Evolutionary conservation across 148 eudicot species (phyloP).

Genomic region (Mesembryanthemum crystallinum): DNA sequence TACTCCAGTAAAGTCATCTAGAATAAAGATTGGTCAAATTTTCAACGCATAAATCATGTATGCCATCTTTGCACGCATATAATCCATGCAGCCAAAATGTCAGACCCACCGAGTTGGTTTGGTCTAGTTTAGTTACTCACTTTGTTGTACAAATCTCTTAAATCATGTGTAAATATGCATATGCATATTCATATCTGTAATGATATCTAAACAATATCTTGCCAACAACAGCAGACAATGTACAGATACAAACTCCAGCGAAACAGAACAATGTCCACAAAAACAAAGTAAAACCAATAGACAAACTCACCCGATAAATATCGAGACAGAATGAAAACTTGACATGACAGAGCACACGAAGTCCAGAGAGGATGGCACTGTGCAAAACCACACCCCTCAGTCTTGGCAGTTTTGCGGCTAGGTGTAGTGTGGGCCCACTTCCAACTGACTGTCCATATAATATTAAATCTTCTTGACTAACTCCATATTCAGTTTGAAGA

Average conservation of each 20-base stretch:
- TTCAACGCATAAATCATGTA: too few species aligned
- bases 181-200: background rate
- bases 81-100: background rate
- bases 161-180: background rate
- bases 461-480: conserved; percentile 89
- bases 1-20: too few species aligned
- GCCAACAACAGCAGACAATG: too few species aligned
- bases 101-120: background rate
- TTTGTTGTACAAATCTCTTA: background rate
- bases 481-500: conserved; percentile 86
- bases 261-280: background rate
- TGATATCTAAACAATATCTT: background rate
- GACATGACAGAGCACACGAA: conserved; percentile 90
- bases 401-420: conserved; percentile 88
- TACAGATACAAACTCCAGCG: too few species aligned
- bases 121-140: too few species aligned
- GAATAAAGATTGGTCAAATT: too few species aligned
- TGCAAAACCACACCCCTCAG: conserved; percentile 97
- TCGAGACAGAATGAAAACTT: conserved; percentile 87
- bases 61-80: too few species aligned
- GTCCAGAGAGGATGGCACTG: conserved; percentile 97
- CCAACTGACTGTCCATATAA: conserved; percentile 98
- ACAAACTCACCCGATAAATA: conserved; percentile 71
- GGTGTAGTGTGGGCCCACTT: conserved; percentile 94
- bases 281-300: background rate